Evolutionary conservation across 2,329 filamentous ascomycete genomes (phyloP), one percentile per base, ranked within the genome.

Genomic region (Fusarium guadeloupense): DNA sequence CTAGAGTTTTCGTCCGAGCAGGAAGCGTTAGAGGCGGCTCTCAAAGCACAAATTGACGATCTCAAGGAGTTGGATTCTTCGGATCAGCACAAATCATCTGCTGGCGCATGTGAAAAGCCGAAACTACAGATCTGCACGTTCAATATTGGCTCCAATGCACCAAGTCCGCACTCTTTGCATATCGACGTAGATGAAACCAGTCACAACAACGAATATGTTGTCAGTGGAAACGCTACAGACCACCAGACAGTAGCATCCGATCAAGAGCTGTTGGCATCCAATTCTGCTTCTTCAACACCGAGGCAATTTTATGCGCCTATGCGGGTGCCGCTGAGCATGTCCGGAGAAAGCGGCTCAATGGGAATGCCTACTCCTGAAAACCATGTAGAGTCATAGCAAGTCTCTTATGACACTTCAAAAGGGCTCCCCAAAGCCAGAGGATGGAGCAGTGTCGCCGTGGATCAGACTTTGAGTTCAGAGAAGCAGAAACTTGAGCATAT

Each of bases 291-390:
- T 7, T 44, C 56, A 25, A 67, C 64, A 20, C 68, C 70, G 6
- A 49, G 60, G 13, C 54, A 68, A 19, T 73, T 72, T 23, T 72
- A 69, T 34, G 55, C 71, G 2, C 52, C 62, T 14, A 68, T 67
- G 69, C 30, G 55, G 33, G 38, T 63, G 23, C 47, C 66, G 2
- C 39, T 47, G 14, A 52, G 7, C 5, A 34, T 66, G 9, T 13
- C 40, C 34, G 45, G 28, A 9, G 42, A 60, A 19, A 38, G 17
- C 19, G 30, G n/a, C 19, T 20, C 30, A 5, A 25, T 41, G 4
- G 28, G 43, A 7, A 13, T 41, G n/a, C 13, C 42, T n/a, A 39
- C 53, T 26, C 30, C 58, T 8, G 48, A 52, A 33, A 38, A 19
- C 13, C 51, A 48, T 20, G 30, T 35, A 19, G 64, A 44, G 54